A percentile compares a stretch with the other conserved stretches of the same genome.
Evolutionary conservation across 352 stramenopile genomes (phyloP).

Genomic region (Achlya hypogyna): DNA sequence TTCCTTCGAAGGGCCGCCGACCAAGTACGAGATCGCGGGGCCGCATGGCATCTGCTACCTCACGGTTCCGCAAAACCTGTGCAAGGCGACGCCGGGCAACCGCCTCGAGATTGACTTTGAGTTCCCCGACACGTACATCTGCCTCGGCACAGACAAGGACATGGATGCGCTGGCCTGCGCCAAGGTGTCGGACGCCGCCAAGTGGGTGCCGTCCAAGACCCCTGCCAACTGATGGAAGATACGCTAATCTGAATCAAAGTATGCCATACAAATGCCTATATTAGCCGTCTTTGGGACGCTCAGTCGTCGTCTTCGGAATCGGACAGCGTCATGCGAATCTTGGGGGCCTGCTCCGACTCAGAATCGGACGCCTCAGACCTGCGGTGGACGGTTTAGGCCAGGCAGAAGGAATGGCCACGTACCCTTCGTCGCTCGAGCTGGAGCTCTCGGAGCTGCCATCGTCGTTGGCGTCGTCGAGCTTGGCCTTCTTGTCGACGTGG

Average conservation of each 20-base stretch:
- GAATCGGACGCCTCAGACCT: constrained; percentile 2
- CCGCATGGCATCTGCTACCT: background rate
- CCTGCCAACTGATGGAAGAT: background rate
- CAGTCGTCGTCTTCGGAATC: constrained; percentile 11
- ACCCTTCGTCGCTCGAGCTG: constrained; percentile 15
- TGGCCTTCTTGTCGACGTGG: background rate
- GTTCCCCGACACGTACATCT: background rate
- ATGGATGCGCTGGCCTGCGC: background rate
- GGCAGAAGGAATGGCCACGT: background rate
- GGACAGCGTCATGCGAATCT: constrained; percentile 12
- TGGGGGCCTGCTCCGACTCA: constrained; percentile 12
- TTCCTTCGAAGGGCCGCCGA: background rate
- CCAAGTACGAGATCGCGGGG: background rate
- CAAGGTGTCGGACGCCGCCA: background rate
- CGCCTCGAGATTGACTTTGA: background rate
- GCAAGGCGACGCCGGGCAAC: background rate
- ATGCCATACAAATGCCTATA: too few species aligned
- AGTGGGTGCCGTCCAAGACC: background rate
- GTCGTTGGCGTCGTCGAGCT: background rate
- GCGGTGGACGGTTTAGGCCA: too few species aligned
- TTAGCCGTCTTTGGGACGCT: background rate
- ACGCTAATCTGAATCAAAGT: too few species aligned
- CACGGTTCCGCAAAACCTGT: background rate
- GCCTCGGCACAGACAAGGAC: background rate
- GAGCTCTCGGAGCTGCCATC: constrained; percentile 4